Evolutionary conservation across 1,284 basidiomycete species (phyloP), one percentile per base, ranked within the genome.

Genomic region (Pascua guehoae): DNA sequence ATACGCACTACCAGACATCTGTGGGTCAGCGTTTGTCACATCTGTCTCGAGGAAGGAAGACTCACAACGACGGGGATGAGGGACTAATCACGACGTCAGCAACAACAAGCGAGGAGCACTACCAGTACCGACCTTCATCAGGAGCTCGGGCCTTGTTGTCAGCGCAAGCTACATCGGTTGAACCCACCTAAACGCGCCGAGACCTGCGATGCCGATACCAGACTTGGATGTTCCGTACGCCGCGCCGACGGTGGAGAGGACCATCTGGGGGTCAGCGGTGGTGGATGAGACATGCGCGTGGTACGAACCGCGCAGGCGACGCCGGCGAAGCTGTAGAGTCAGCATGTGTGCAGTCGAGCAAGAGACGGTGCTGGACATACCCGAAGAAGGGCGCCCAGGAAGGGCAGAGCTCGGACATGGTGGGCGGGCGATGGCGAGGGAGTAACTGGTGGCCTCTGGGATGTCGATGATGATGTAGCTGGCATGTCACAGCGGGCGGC

Each of bases 151-250:
- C 72, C 84, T 89, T 43, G 40, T 16, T 32, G 53, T 56, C 24
- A 53, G 48, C 41, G n/a, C 5, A 5, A 14, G 12, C 36, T 1
- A 8, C 8, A 12, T 4, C 18, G 39, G 1, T 16, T 11, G 12
- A 5, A 51, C 76, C 58, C n/a, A 76, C 73, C 79, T 74, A 78
- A 98, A 93, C 57, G 88, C 87, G 65, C 94, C 95, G 64, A 98
- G 80, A 50, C 95, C 96, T 59, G 95, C 88, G 74, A 98, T 98
- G 53, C 95, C 96, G 69, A 99, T 97, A 48, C 96, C 96, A 48
- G 95, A 85, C 79, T 99, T 99, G 49, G 94, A 86, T 0, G 96
- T 99, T 45, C 96, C 96, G 78, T 91, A 94, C 16, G 95, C 94
- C 61, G 95, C 95, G 64, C 96, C 95, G 47, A 96, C 81, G 64